phyloP scores from a whole-genome alignment of 2,329 filamentous ascomycete species.

The Pseudocercospora musae region DNA sequence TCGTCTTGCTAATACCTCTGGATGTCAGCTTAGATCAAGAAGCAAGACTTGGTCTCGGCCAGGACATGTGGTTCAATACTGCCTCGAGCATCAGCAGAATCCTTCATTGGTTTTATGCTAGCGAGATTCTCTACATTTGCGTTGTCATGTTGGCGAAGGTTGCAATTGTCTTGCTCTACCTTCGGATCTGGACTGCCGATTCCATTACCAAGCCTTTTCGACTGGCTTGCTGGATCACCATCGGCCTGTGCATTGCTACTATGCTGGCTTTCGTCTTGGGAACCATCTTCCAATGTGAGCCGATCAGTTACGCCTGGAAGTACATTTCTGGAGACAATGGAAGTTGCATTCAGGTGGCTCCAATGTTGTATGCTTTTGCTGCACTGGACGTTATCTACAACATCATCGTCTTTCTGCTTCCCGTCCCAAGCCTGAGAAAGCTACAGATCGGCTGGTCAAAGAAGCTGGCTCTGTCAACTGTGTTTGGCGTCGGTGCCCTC shows the following conservation, averaged over 20 bases:
- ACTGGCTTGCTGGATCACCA: conserved; percentile 18
- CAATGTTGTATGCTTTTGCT: conserved; percentile 19
- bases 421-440: conserved; percentile 20
- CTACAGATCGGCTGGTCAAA: conserved; percentile 20
- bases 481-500: conserved; percentile 18
- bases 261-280: conserved; percentile 22
- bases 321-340: conserved; percentile 11
- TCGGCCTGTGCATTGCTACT: conserved; percentile 13
- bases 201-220: conserved; percentile 18
- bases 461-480: conserved; percentile 17
- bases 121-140: conserved; percentile 20
- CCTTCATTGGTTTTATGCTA: conserved; percentile 19
- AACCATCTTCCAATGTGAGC: conserved; percentile 21
- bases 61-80: conserved; percentile 8
- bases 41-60: conserved; percentile 8
- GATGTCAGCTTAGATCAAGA: conserved; percentile 14
- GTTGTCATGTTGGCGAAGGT: conserved; percentile 21
- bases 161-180: conserved; percentile 19
- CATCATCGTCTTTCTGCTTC: conserved; percentile 20
- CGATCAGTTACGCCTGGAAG: conserved; percentile 18
- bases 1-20: conserved; percentile 11
- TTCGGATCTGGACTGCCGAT: conserved; percentile 22
- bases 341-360: conserved; percentile 13
- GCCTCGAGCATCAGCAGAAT: conserved; percentile 1
- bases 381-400: conserved; percentile 21